phyloP scores from a whole-genome alignment of 2,329 filamentous ascomycete species.

The Periconia digitata region DNA sequence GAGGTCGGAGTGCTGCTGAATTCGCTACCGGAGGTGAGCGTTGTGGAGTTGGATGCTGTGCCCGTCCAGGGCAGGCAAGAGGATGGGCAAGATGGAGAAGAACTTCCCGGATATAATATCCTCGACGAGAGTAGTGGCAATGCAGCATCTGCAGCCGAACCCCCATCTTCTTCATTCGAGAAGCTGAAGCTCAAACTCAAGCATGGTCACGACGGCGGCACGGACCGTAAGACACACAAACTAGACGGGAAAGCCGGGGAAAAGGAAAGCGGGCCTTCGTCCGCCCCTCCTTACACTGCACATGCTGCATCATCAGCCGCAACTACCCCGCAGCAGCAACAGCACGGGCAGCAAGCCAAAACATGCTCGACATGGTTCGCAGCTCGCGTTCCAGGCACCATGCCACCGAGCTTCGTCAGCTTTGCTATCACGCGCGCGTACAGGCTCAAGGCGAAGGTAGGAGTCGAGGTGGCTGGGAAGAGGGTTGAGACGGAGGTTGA shows the following conservation, averaged over 20 bases:
- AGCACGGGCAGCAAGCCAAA: conserved; percentile 7
- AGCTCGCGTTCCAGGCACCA: conserved; percentile 21
- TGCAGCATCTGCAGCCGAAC: not conserved
- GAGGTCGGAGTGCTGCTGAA: conserved; percentile 23
- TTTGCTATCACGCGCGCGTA: conserved; percentile 27
- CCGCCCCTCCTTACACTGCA: too few relatives aligned
- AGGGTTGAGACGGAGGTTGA: conserved; percentile 20
- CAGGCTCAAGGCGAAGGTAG: conserved; percentile 20
- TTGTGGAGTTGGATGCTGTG: conserved; percentile 12
- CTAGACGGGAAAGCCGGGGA: too few relatives aligned
- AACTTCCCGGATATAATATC: not conserved
- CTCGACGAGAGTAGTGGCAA: not conserved
- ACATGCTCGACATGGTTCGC: conserved; percentile 22
- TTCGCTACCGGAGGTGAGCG: conserved; percentile 13
- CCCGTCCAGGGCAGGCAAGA: conserved; percentile 5
- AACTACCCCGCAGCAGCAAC: too few relatives aligned
- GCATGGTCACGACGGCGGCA: too few relatives aligned
- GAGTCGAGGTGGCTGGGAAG: conserved; percentile 20
- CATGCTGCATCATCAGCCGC: too few relatives aligned
- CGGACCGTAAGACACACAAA: too few relatives aligned
- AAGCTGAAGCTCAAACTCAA: too few relatives aligned
- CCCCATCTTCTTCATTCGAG: not conserved
- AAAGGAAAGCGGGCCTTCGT: not conserved
- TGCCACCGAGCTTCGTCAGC: conserved; percentile 22
- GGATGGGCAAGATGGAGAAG: not conserved